These are phyloP conservation scores for Fusarium buharicum DNA, from an alignment of 2,329 filamentous ascomycete species.

Conservation along the genomic window DNA sequence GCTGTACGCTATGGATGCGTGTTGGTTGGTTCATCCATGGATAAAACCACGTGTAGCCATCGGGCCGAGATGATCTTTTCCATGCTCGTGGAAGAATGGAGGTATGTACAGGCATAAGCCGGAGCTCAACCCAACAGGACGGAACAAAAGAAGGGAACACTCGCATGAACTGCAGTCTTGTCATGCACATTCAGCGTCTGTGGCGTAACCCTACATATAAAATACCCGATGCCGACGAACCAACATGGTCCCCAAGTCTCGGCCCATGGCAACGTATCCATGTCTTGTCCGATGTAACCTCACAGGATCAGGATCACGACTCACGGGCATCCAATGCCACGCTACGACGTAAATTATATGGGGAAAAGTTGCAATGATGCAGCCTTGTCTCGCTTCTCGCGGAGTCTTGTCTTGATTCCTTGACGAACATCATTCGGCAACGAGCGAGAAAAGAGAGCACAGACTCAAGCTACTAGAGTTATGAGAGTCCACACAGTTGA, in stretches of 20 bases:
- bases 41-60: not conserved
- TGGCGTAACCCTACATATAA: not conserved
- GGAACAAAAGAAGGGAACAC: not conserved
- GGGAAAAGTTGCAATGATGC: no score
- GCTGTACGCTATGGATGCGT: not conserved
- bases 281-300: not conserved
- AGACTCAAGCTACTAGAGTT: not conserved
- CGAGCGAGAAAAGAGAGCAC: not conserved
- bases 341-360: not conserved
- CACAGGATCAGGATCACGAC: no score
- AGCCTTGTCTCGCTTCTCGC: no score
- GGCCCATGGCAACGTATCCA: not conserved
- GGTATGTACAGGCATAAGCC: no score
- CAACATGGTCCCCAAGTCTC: not conserved
- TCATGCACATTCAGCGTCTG: not conserved
- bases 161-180: not conserved
- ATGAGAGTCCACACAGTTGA: not conserved
- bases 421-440: not conserved
- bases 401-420: not conserved
- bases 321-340: not conserved
- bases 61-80: conserved; percentile 3
- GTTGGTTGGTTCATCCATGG: not conserved
- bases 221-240: not conserved
- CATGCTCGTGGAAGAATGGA: not conserved
- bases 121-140: not conserved